Percentiles rank a stretch among this genome's conserved stretches.
Conservation (phyloP, 2,329 filamentous ascomycete species). For the Pyricularia sp. region DNA sequence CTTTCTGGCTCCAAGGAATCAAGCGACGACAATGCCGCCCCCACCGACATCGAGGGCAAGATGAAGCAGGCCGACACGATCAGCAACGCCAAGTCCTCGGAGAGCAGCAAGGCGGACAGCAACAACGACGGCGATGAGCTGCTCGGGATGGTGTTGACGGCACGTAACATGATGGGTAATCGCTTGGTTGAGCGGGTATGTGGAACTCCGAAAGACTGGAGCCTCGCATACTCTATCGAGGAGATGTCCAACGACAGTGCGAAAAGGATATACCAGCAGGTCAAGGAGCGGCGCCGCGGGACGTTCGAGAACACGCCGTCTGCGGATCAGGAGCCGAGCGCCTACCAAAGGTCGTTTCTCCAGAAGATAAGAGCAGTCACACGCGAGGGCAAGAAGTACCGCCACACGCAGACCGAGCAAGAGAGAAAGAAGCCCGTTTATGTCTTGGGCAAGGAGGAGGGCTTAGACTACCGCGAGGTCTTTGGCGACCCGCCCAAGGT, state of each 20-base stretch:
- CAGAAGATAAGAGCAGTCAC: neutral
- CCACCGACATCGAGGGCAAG: neutral
- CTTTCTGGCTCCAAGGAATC: slow-evolving; percentile 25
- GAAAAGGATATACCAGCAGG: neutral
- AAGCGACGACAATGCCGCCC: neutral
- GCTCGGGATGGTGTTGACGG: slow-evolving; percentile 60
- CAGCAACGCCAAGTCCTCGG: neutral
- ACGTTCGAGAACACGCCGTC: neutral
- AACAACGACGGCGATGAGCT: slow-evolving; percentile 26
- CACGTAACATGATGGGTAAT: neutral
- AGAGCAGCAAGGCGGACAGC: neutral
- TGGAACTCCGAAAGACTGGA: neutral
- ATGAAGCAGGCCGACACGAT: neutral
- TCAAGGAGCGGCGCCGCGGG: neutral
- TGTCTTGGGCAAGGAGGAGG: neutral
- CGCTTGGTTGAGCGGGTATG: neutral
- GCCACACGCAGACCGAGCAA: neutral
- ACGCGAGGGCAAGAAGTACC: neutral
- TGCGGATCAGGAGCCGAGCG: neutral
- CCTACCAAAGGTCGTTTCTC: neutral
- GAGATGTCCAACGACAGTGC: neutral
- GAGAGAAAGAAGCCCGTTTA: neutral
- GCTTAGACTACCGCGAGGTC: neutral
- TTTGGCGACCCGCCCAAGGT: neutral
- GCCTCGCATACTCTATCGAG: neutral